Evolutionary conservation across 352 stramenopile species (phyloP).

Genomic region (Phytophthora sp.): DNA sequence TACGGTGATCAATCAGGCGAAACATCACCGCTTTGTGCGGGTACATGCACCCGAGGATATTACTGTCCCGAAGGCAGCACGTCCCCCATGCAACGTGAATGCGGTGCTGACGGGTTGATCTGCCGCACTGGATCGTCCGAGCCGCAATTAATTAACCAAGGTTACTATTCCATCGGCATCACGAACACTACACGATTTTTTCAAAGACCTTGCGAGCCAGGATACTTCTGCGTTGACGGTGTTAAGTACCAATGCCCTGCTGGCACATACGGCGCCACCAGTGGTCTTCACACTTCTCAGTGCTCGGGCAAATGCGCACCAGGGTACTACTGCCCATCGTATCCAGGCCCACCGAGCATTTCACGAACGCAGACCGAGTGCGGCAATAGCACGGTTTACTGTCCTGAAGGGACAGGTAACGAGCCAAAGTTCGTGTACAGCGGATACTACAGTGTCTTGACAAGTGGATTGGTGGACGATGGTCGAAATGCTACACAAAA

Average conservation of each 20-base stretch:
- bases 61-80: slow-evolving; percentile 67
- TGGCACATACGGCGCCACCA: slow-evolving; percentile 69
- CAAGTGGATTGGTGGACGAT: slow-evolving; percentile 39
- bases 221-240: slow-evolving; percentile 77
- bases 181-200: slow-evolving; percentile 64
- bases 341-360: slow-evolving; percentile 48
- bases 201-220: slow-evolving; percentile 69
- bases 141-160: slow-evolving; percentile 39
- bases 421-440: slow-evolving; percentile 41
- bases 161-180: slow-evolving; percentile 76
- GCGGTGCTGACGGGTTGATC: slow-evolving; percentile 45
- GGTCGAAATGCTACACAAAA: slow-evolving; percentile 62
- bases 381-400: slow-evolving; percentile 58
- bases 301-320: slow-evolving; percentile 71
- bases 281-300: slow-evolving; percentile 34
- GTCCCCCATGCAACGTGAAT: slow-evolving; percentile 44
- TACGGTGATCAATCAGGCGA: slow-evolving; percentile 56
- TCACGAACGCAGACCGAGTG: slow-evolving; percentile 55
- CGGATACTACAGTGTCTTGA: slow-evolving; percentile 62
- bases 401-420: slow-evolving; percentile 61
- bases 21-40: slow-evolving; percentile 62
- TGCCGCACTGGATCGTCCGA: slow-evolving; percentile 57
- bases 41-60: slow-evolving; percentile 65
- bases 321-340: slow-evolving; percentile 79
- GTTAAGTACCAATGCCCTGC: slow-evolving; percentile 73